These are phyloP conservation scores for Colletotrichum brevisporum DNA, from an alignment of 2,329 filamentous ascomycete genomes.

Conservation along the genomic window DNA sequence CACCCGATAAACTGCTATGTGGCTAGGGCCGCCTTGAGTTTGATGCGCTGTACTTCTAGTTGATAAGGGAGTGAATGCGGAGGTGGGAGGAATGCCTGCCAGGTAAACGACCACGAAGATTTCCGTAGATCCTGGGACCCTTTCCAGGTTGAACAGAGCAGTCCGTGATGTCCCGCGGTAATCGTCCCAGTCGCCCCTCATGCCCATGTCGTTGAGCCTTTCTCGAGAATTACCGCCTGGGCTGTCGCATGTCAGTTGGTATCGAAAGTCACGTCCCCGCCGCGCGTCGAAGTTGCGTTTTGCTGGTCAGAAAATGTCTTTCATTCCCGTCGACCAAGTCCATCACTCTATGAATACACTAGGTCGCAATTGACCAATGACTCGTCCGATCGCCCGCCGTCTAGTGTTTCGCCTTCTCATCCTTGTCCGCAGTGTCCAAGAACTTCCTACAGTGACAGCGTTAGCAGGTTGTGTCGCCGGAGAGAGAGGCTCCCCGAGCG, in stretches of 20 bases:
- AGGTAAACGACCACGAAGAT: neutral
- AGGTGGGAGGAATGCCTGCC: neutral
- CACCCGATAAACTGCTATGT: neutral
- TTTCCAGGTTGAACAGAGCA: neutral
- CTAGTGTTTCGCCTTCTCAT: constrained; percentile 61
- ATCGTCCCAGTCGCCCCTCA: neutral
- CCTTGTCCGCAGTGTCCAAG: constrained; percentile 58
- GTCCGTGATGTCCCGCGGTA: neutral
- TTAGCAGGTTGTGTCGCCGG: constrained; percentile 20
- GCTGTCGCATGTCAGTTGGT: neutral
- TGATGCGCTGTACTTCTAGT: neutral
- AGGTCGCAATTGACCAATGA: constrained; percentile 36
- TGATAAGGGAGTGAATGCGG: neutral
- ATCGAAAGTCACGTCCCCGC: neutral
- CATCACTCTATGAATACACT: constrained; percentile 39
- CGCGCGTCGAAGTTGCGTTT: constrained; percentile 2
- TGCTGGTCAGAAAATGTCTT: constrained; percentile 38
- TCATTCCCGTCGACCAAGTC: constrained; percentile 36
- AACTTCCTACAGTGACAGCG: constrained; percentile 58
- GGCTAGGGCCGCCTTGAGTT: neutral
- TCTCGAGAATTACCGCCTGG: neutral
- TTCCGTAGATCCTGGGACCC: neutral
- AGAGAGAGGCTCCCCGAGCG: neutral
- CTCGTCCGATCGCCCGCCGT: constrained; percentile 35
- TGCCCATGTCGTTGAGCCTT: neutral